Conservation (phyloP, 768 basidiomycete species). For the Lactifluus subvellereus region DNA sequence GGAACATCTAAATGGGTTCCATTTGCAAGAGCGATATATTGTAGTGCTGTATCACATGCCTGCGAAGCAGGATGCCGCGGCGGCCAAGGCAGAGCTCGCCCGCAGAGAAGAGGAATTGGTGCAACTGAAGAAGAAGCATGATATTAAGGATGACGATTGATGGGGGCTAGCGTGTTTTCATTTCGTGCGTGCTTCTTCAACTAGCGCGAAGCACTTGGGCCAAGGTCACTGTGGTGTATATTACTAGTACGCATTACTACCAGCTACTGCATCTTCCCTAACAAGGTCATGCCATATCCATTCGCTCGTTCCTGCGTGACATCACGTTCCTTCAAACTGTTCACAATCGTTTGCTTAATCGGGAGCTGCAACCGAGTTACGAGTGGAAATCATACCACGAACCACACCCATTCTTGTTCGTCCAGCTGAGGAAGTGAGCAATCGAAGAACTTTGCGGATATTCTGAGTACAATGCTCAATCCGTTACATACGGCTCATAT, state of each 20-base stretch:
- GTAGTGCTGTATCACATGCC: slow-evolving; percentile 98
- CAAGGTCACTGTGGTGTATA: not conserved
- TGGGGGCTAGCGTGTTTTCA: not conserved
- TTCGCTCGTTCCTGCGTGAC: not conserved
- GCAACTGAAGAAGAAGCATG: slow-evolving; percentile 78
- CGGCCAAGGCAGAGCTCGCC: slow-evolving; percentile 87
- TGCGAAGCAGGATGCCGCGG: slow-evolving; percentile 91
- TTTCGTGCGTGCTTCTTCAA: not conserved
- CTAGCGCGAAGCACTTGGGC: not conserved
- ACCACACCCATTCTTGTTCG: too few relatives aligned
- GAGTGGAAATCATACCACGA: too few relatives aligned
- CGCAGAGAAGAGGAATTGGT: slow-evolving; percentile 86
- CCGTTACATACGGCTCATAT: too few relatives aligned
- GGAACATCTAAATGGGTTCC: slow-evolving; percentile 96
- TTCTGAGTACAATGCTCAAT: too few relatives aligned
- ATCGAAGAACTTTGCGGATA: too few relatives aligned
- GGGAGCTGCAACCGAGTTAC: too few relatives aligned
- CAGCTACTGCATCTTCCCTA: not conserved
- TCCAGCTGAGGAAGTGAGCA: too few relatives aligned
- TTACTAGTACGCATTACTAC: not conserved
- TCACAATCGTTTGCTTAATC: too few relatives aligned
- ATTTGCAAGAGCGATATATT: slow-evolving; percentile 96
- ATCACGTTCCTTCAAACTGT: not conserved
- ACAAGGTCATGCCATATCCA: not conserved
- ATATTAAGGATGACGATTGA: slow-evolving; percentile 70